Evolutionary conservation across 1,139 yeast genomes (phyloP), one percentile per base, ranked within the genome.

Genomic region (Zygosaccharomyces pseudobailii): DNA sequence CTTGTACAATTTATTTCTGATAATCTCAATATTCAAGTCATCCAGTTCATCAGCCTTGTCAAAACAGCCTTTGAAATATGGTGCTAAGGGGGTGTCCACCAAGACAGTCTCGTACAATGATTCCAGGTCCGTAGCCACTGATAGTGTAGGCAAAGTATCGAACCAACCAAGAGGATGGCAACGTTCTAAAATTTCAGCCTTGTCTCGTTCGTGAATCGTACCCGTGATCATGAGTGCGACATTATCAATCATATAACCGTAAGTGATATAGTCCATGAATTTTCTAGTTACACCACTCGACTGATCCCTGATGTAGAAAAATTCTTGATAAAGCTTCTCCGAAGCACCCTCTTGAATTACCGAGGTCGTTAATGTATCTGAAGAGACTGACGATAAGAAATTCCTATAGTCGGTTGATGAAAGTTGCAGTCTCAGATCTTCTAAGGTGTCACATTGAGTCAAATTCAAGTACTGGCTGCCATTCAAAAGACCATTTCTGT

Each of bases 111-210:
- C 86, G 71, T 92, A 92, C 59, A 94, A 76, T 34, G 95, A 83
- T 61, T 89, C 96, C 51, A 92, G 81, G 67, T 90, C 97, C 3
- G 96, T 88, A 38, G 97, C 96, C 46, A 90, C 94, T 6, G 95
- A 81, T 53, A 94, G 75, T 0, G 98, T 92, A 25, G 98, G 98
- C 57, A 94, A 78, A 3, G 97, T 92, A 61, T 92, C 98, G 65
- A 94, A 94, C 96, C 97, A 89, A 37, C 99, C 99, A 56, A 94
- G 74, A 1, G 98, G 98, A 65, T 92, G 96, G 66, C 97, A 88
- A 65, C 96, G 83, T 50, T 81, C 80, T 61, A 92, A 76, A 49
- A 92, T 84, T 62, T 92, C 98, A 42, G 81, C 72, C 64, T 87
- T 80, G 67, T 94, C 96, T 62, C 97, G 80, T 62, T 90, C 96